Evolutionary conservation across 192 early-diverging fungal species (phyloP), one percentile per base, ranked within the genome.

Genomic region (Globomyces pollinis-pini): DNA sequence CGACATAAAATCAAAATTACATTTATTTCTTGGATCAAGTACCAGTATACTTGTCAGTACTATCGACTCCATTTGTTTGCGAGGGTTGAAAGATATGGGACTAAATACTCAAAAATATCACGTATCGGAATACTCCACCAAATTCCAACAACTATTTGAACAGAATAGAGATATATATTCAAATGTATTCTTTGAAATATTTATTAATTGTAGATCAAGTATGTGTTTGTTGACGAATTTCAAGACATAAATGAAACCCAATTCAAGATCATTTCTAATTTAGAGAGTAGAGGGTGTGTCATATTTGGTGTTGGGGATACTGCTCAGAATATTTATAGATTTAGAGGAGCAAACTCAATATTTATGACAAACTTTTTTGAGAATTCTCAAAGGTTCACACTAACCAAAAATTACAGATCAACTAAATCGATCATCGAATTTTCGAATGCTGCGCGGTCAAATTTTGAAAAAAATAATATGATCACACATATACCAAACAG

Each of bases 271-370:
- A 47, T 47, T 26, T 26, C 21, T 8, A 5, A 47, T 8, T 47
- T 26, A 26, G 21, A 47, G 4, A 26, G 3, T 4, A 47, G 7
- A 24, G 44, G 44, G 1, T 47, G 44, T 26, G 28, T 26, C 28
- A 47, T 47, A 20, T 47, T 47, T 47, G 44, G 44, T 3, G 44
- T 47, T 47, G 44, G 44, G 44, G 44, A 47, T 26, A 5, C 44
- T 15, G 44, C 44, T 15, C 44, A 47, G 13, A 47, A 47, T 47
- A 47, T 47, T 9, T 47, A 47, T 24, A 20, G 13, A 13, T 47
- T 47, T 47, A 47, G 44, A 47, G 44, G 44, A 5, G 21, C 44
- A 3, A 47, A 47, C 28, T 24, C 44, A 47, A 47, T 26, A 24
- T 47, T 26, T n/a, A 47, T 47, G 44, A 20, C 21, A 47, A 47